A percentile compares a stretch with the other conserved stretches of the same genome.
Evolutionary conservation across 179 eudicot genomes (phyloP).

Genomic region (Spinacia oleracea): DNA sequence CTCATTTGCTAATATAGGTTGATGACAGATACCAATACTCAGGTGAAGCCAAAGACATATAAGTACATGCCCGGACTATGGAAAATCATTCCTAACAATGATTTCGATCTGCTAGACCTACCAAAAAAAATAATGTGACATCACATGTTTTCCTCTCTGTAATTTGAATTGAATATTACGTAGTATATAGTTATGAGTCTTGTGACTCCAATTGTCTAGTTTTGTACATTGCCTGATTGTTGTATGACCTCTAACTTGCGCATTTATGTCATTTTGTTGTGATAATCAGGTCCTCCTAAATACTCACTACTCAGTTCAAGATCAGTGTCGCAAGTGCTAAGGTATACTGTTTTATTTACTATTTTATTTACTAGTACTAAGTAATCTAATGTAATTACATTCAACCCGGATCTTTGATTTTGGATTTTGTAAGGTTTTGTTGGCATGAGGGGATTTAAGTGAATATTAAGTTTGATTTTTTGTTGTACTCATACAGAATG

Average conservation of each 20-base stretch:
- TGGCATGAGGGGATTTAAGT: too few species aligned
- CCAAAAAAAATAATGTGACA: slow-evolving; percentile 84
- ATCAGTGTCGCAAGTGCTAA: too few species aligned
- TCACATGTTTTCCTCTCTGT: slow-evolving; percentile 92
- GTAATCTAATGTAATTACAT: too few species aligned
- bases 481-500: too few species aligned
- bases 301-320: slow-evolving; percentile 80
- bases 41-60: slow-evolving; percentile 74
- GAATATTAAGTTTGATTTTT: too few species aligned
- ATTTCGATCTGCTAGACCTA: slow-evolving; percentile 89
- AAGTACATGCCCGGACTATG: slow-evolving; percentile 91
- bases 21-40: slow-evolving; percentile 98
- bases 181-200: neutral
- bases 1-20: slow-evolving; percentile 40
- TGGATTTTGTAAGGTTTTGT: too few species aligned
- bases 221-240: slow-evolving; percentile 1
- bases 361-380: too few species aligned
- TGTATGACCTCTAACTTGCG: neutral
- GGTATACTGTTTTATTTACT: too few species aligned
- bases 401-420: too few species aligned
- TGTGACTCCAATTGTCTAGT: too few species aligned
- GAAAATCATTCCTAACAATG: slow-evolving; percentile 89
- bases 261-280: neutral
- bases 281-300: slow-evolving; percentile 63
- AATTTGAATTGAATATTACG: too few species aligned